Conservation (phyloP, 2,329 filamentous ascomycete species). For the Sclerotinia borealis region DNA sequence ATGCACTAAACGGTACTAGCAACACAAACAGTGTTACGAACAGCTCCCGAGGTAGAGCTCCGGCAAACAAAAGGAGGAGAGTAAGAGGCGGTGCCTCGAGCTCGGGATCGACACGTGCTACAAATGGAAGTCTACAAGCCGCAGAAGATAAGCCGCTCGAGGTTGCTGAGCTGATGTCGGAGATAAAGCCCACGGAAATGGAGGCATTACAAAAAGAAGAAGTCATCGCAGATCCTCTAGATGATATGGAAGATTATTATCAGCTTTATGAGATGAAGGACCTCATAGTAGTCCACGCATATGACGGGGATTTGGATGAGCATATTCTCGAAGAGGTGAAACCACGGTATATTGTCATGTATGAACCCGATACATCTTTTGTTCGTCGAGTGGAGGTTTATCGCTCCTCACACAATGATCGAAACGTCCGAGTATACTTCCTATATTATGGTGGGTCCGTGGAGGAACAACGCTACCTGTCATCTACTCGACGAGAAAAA, state of each 20-base stretch:
- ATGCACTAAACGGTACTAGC: conserved; percentile 60
- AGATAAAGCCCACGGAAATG: conserved; percentile 73
- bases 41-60: conserved; percentile 52
- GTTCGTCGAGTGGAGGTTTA: conserved; percentile 94
- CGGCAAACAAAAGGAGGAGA: conserved; percentile 79
- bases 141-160: conserved; percentile 79
- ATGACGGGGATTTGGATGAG: conserved; percentile 93
- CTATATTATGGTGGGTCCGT: conserved; percentile 94
- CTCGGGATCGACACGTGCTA: conserved; percentile 53
- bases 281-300: conserved; percentile 82
- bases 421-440: conserved; percentile 90
- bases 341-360: conserved; percentile 96
- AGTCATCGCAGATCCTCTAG: conserved; percentile 69
- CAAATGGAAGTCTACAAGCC: conserved; percentile 68
- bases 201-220: conserved; percentile 73
- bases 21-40: conserved; percentile 43
- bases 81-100: conserved; percentile 69
- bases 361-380: conserved; percentile 91
- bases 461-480: conserved; percentile 90
- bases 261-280: conserved; percentile 88
- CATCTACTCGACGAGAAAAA: conserved; percentile 86
- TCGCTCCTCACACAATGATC: conserved; percentile 83
- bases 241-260: conserved; percentile 89
- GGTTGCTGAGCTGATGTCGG: conserved; percentile 74
- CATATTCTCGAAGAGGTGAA: conserved; percentile 92